phyloP scores from a whole-genome alignment of 208 protist genomes.

The Entamoeba moshkovskii region DNA sequence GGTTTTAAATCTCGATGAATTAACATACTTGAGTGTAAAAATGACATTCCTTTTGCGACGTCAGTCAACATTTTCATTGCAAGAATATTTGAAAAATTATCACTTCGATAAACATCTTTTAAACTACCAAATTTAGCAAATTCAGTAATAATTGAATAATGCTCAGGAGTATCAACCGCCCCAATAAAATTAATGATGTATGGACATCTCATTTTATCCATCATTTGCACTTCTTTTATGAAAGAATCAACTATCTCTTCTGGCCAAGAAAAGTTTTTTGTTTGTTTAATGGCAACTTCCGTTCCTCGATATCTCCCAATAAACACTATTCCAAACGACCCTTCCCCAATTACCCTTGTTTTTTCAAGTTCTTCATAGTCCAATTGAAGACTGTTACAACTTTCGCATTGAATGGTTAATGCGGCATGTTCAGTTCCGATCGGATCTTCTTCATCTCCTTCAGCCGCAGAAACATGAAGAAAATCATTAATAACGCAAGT shows the following conservation, averaged over 20 bases:
- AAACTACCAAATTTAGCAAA: conserved; percentile 29
- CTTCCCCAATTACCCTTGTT: conserved; percentile 6
- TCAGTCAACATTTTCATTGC: not conserved
- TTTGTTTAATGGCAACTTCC: conserved; percentile 29
- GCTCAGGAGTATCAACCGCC: conserved; percentile 31
- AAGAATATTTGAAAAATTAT: not conserved
- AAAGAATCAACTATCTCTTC: conserved; percentile 20
- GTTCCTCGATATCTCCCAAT: conserved; percentile 18
- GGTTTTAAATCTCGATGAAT: conserved; percentile 18
- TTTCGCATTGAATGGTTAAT: no score
- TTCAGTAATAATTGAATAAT: conserved; percentile 43
- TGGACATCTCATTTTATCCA: conserved; percentile 33
- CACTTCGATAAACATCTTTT: conserved; percentile 6
- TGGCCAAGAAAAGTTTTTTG: not conserved
- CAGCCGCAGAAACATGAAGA: no score
- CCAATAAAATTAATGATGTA: conserved; percentile 47
- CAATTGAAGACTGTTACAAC: no score
- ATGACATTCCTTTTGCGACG: conserved; percentile 1
- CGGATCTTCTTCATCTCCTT: no score
- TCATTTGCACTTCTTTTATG: conserved; percentile 32
- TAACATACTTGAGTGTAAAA: not conserved
- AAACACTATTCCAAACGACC: conserved; percentile 19
- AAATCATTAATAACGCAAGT: no score
- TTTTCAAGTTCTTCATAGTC: not conserved
- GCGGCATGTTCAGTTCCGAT: no score